Evolutionary conservation across 345 rosid species (phyloP).

Genomic region (Eucalyptus brandiana): DNA sequence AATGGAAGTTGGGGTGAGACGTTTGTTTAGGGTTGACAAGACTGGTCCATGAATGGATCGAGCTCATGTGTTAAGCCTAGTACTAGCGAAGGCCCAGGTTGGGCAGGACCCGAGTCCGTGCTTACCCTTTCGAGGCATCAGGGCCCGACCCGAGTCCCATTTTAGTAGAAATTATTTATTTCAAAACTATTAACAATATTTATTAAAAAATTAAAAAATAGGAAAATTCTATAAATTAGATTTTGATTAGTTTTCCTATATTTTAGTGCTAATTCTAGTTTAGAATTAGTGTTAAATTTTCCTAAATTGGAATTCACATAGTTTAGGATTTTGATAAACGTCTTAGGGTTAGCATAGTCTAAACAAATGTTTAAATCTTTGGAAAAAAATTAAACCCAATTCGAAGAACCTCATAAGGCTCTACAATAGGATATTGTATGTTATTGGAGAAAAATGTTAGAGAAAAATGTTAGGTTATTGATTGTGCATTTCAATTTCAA

Average conservation of each 20-base stretch:
- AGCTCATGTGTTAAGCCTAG: not conserved
- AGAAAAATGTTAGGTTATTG: too few relatives aligned
- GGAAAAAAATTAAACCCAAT: fast-evolving
- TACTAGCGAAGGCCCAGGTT: not conserved
- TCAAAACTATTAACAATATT: too few relatives aligned
- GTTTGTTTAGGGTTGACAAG: not conserved
- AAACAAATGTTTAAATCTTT: too few relatives aligned
- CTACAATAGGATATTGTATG: not conserved
- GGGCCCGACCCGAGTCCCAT: not conserved
- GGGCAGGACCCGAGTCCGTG: not conserved
- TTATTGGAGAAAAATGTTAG: not conserved
- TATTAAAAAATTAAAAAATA: too few relatives aligned
- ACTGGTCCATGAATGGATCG: not conserved
- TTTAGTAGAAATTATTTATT: too few relatives aligned
- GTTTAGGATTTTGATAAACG: too few relatives aligned
- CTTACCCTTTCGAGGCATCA: not conserved
- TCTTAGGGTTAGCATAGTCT: too few relatives aligned
- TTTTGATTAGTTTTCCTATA: not conserved
- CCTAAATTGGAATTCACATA: not conserved
- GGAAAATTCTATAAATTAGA: not conserved
- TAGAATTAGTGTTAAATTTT: not conserved
- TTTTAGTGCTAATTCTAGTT: not conserved
- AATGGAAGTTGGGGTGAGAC: not conserved
- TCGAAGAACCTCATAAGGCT: too few relatives aligned
- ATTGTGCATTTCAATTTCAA: too few relatives aligned